Conservation (phyloP, 768 basidiomycete species). For the Boletellus ananas region DNA sequence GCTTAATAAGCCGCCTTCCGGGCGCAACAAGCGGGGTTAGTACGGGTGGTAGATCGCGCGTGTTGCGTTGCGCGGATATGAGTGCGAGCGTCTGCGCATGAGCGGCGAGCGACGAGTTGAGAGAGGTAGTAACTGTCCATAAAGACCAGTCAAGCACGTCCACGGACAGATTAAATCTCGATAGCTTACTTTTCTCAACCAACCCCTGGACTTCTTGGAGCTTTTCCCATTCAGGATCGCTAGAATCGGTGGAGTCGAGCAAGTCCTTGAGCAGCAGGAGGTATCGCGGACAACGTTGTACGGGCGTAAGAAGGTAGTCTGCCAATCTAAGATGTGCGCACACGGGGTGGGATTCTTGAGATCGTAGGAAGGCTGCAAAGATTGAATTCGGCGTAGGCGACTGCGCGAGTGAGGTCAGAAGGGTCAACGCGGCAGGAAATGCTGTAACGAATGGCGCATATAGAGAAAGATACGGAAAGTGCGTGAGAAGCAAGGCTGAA, state of each 20-base stretch:
- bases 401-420: conserved; percentile 52
- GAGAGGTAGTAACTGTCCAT: conserved; percentile 62
- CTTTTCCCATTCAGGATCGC: conserved; percentile 64
- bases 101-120: conserved; percentile 75
- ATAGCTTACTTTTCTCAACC: conserved; percentile 68
- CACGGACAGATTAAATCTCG: not conserved
- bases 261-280: conserved; percentile 81
- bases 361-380: conserved; percentile 61
- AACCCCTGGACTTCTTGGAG: conserved; percentile 58
- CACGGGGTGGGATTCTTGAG: conserved; percentile 62
- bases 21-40: conserved; percentile 77
- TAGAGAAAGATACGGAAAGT: conserved; percentile 85
- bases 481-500: conserved; percentile 64
- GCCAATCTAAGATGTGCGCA: conserved; percentile 74
- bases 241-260: conserved; percentile 57
- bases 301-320: conserved; percentile 83
- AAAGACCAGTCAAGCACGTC: conserved; percentile 7
- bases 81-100: conserved; percentile 75
- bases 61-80: conserved; percentile 74
- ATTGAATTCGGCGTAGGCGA: conserved; percentile 37
- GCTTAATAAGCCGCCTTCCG: conserved; percentile 73
- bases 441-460: conserved; percentile 83
- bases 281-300: conserved; percentile 87
- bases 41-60: conserved; percentile 70
- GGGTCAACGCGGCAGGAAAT: conserved; percentile 63